phyloP scores from a whole-genome alignment of 2,329 filamentous ascomycete genomes.

The Aphanocladium album region DNA sequence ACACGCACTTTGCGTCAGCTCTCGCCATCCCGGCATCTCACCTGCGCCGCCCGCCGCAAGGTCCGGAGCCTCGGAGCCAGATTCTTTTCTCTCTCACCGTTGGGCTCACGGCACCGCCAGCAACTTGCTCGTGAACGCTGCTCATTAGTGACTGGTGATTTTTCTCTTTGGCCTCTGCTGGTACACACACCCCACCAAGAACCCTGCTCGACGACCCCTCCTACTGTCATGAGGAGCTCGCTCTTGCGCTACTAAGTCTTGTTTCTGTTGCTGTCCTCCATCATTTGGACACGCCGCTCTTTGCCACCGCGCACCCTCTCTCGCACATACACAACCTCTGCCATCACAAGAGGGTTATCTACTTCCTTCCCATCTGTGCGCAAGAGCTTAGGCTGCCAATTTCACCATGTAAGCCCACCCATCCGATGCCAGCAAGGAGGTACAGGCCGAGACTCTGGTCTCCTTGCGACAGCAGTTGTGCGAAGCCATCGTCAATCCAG shows the following conservation, averaged over 20 bases:
- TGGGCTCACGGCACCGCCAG: background rate
- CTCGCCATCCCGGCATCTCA: conserved; percentile 3
- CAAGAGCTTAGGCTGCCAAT: conserved; percentile 14
- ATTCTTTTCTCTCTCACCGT: background rate
- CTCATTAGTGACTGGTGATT: background rate
- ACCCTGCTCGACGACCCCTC: conserved; percentile 10
- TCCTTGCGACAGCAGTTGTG: background rate
- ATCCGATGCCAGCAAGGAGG: background rate
- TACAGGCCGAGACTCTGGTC: background rate
- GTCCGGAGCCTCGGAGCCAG: background rate
- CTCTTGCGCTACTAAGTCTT: background rate
- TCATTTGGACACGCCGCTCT: background rate
- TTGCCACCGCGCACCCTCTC: background rate
- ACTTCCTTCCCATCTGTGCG: background rate
- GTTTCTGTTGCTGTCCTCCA: background rate
- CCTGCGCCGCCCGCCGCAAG: background rate
- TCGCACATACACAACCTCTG: background rate
- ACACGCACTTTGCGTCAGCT: conserved; percentile 9
- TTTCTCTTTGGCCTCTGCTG: background rate
- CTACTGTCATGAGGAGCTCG: conserved; percentile 9
- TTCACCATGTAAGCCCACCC: conserved; percentile 31
- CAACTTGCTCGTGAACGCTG: background rate
- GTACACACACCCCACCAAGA: conserved; percentile 2
- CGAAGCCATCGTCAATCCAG: background rate
- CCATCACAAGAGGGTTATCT: background rate